Conservation (phyloP, 2,329 filamentous ascomycete genomes). For the Epichloe coenophiala region DNA sequence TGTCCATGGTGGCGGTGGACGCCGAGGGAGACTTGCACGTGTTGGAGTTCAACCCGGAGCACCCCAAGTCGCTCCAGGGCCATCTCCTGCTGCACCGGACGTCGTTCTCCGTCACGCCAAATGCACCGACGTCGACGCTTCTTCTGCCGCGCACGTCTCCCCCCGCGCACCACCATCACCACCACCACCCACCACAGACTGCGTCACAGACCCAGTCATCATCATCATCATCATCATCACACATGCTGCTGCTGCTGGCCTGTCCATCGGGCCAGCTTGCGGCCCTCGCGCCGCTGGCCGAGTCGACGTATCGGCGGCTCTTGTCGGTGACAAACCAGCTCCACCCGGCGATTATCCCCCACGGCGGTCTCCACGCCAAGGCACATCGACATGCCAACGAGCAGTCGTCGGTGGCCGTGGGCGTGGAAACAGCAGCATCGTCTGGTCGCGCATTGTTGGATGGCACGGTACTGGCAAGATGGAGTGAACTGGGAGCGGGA, state of each 20-base stretch:
- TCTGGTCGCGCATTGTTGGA: conserved; percentile 61
- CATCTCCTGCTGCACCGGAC: conserved; percentile 76
- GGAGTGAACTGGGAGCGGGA: conserved; percentile 61
- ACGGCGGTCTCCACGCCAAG: conserved; percentile 71
- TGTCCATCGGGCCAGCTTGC: conserved; percentile 64
- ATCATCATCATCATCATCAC: conserved; percentile 15
- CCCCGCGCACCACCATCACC: conserved; percentile 21
- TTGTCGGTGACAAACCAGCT: conserved; percentile 72
- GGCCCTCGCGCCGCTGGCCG: conserved; percentile 62
- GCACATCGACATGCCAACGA: conserved; percentile 49
- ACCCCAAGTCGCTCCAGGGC: conserved; percentile 85
- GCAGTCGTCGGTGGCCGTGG: conserved; percentile 27
- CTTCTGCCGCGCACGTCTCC: conserved; percentile 54
- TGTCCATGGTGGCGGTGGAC: conserved; percentile 75
- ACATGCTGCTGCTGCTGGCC: conserved; percentile 55
- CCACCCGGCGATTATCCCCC: conserved; percentile 56
- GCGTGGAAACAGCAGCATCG: conserved; percentile 40
- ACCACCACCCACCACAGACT: background rate
- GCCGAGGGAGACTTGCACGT: conserved; percentile 77
- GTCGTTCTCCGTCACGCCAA: conserved; percentile 73
- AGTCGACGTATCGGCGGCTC: conserved; percentile 72
- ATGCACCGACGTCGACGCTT: conserved; percentile 60
- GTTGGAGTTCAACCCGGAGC: conserved; percentile 87
- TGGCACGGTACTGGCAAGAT: conserved; percentile 59
- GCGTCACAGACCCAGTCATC: conserved; percentile 9